Base-by-base conservation (phyloP, 2,329 filamentous ascomycete species). In the Ophiostoma himal-ulmi region DNA sequence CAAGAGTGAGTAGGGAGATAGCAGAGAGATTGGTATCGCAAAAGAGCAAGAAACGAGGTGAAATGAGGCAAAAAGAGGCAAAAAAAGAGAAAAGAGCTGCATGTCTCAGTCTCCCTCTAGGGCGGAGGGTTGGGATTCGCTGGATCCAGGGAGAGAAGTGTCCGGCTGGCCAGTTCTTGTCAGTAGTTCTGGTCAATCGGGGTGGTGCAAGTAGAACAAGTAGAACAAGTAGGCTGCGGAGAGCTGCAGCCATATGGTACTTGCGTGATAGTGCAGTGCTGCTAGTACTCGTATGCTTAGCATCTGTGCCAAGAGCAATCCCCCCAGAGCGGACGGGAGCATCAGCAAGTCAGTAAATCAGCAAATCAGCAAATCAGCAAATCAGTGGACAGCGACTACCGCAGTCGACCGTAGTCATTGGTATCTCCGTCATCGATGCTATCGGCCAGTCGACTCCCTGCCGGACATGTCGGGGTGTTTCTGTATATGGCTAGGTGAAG, bases 401-500 rank as follows among this genome's bases (percentile, higher is more conserved):
- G 17, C 7, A 7, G 44, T n/a, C 17, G 20, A 17, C 44, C 17
- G 44, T 44, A 44, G 41, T 44, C 41, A 5, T 11, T 48, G 44
- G 44, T 48, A 48, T 48, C 44, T 48, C 44, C 44, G 44, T 48
- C 17, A 48, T 20, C 44, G 14, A 13, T 17, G 41, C 41, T 17
- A 44, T 17, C 44, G 14, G 14, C n/a, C 44, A 17, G n/a, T 48
- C 37, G 37, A 39, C 52, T 26, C 52, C 52, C 52, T 57, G 10
- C 52, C 52, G 52, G 52, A 57, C 52, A 11, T 17, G 52, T 57
- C 52, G 52, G 52, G n/a, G 52, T 57, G 52, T 57, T 57, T 57
- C 52, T 57, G 52, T 22, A 26, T 57, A 26, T 11, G 52, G 52
- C 52, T 26, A 57, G 52, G n/a, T 5, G 52, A 22, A 41, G 39